phyloP scores from a whole-genome alignment of 2,329 filamentous ascomycete genomes.

The Harringtonia aguacate region DNA sequence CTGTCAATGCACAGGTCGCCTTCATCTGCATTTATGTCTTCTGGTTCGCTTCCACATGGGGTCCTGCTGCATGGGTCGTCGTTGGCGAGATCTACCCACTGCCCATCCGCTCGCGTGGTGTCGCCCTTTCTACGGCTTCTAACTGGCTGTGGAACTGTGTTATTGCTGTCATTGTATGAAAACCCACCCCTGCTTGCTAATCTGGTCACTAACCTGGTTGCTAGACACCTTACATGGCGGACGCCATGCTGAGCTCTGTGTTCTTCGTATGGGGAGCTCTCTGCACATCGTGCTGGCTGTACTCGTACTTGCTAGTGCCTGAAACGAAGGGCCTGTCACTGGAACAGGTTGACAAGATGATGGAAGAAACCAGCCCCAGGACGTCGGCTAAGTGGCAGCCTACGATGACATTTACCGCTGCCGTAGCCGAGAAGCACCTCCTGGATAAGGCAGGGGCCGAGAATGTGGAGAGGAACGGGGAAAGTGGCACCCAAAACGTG shows the following conservation, averaged over 20 bases:
- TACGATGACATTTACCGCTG: conserved; percentile 59
- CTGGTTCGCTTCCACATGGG: conserved; percentile 86
- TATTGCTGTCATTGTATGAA: conserved; percentile 29
- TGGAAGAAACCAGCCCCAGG: conserved; percentile 73
- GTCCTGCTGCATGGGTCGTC: conserved; percentile 68
- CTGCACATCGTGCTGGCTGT: conserved; percentile 48
- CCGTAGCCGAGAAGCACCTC: too few relatives aligned
- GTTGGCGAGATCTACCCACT: conserved; percentile 88
- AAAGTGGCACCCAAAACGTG: too few relatives aligned
- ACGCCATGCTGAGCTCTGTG: conserved; percentile 57
- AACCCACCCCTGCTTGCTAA: too few relatives aligned
- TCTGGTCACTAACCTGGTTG: too few relatives aligned
- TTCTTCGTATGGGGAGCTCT: conserved; percentile 69
- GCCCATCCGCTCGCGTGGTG: conserved; percentile 78
- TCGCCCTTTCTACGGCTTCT: conserved; percentile 74
- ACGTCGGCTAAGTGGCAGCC: conserved; percentile 70
- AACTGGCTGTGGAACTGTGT: conserved; percentile 82
- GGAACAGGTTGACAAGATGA: conserved; percentile 77
- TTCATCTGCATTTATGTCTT: conserved; percentile 92
- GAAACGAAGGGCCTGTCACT: conserved; percentile 69
- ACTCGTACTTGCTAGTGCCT: conserved; percentile 63
- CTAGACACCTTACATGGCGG: too few relatives aligned
- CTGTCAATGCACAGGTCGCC: conserved; percentile 62
- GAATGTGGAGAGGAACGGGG: too few relatives aligned
- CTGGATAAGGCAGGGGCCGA: too few relatives aligned